Percentiles rank a stretch among this genome's conserved stretches.
Conservation (phyloP, 225 moss, liverwort and hornwort genomes). For the Marchantia paleacea region DNA sequence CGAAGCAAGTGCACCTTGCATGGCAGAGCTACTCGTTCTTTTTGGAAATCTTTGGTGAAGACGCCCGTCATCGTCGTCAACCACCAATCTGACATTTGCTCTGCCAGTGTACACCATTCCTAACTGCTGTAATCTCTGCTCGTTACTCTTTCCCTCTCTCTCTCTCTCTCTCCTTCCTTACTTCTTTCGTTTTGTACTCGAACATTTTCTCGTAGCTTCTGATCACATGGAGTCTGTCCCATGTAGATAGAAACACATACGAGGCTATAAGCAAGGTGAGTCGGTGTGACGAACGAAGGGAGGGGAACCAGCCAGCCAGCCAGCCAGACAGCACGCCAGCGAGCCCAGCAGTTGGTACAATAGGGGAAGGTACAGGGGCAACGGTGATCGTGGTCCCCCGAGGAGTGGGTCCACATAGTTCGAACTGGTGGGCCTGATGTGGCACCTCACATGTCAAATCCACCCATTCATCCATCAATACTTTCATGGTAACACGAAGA, state of each 20-base stretch:
- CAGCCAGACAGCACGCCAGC: not conserved
- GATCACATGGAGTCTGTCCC: not conserved
- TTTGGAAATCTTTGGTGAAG: not conserved
- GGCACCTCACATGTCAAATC: too few relatives aligned
- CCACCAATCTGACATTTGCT: not conserved
- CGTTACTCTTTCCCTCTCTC: too few relatives aligned
- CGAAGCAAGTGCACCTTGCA: not conserved
- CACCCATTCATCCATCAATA: too few relatives aligned
- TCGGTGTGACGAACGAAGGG: not conserved
- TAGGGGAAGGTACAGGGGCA: not conserved
- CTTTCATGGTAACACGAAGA: too few relatives aligned
- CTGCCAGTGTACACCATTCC: not conserved
- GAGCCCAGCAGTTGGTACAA: not conserved
- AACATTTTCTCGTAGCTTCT: not conserved
- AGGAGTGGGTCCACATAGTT: not conserved
- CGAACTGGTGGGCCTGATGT: not conserved
- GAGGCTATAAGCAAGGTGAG: too few relatives aligned
- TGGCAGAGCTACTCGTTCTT: not conserved
- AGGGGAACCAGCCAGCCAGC: too few relatives aligned
- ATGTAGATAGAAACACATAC: not conserved
- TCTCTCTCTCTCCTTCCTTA: too few relatives aligned
- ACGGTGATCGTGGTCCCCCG: not conserved
- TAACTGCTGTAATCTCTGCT: not conserved
- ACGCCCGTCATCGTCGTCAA: not conserved
- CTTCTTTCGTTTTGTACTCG: too few relatives aligned